Evolutionary conservation across 495 filamentous ascomycete genomes (phyloP).

Genomic region (Penicillium mononematosum): DNA sequence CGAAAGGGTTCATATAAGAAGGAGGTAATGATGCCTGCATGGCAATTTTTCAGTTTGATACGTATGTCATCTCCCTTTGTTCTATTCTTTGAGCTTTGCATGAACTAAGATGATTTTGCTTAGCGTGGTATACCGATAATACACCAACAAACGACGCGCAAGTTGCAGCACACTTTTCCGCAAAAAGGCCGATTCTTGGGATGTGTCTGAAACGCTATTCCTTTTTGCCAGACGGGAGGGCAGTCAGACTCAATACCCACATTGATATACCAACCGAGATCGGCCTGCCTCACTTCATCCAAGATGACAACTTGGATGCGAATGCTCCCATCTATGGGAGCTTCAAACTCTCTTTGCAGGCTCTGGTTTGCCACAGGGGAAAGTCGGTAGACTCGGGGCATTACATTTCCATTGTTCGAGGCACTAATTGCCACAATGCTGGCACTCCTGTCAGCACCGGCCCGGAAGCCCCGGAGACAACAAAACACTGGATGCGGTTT

Average conservation of each 20-base stretch:
- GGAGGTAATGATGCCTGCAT: constrained; percentile 92
- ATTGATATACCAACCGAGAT: constrained; percentile 93
- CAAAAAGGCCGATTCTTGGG: constrained; percentile 77
- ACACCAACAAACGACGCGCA: constrained; percentile 66
- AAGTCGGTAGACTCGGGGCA: constrained; percentile 88
- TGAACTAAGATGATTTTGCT: constrained; percentile 37
- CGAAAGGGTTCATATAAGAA: constrained; percentile 60
- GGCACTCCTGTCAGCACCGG: constrained; percentile 49
- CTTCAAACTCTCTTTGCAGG: constrained; percentile 88
- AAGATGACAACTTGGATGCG: constrained; percentile 67
- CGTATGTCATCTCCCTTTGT: constrained; percentile 43
- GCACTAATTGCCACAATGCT: constrained; percentile 42
- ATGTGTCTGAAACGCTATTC: constrained; percentile 91
- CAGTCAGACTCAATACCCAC: constrained; percentile 69
- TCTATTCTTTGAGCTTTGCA: neutral
- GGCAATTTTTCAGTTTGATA: constrained; percentile 94
- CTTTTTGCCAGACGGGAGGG: constrained; percentile 64
- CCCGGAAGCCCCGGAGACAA: constrained; percentile 50
- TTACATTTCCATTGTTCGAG: constrained; percentile 80
- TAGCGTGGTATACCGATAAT: constrained; percentile 68
- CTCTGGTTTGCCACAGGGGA: constrained; percentile 87
- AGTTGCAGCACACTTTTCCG: constrained; percentile 69
- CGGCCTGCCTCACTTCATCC: constrained; percentile 83
- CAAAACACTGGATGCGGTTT: constrained; percentile 79
- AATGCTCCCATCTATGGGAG: constrained; percentile 67